phyloP scores from a whole-genome alignment of 352 stramenopile species.

The Halophytophthora batemanensis region DNA sequence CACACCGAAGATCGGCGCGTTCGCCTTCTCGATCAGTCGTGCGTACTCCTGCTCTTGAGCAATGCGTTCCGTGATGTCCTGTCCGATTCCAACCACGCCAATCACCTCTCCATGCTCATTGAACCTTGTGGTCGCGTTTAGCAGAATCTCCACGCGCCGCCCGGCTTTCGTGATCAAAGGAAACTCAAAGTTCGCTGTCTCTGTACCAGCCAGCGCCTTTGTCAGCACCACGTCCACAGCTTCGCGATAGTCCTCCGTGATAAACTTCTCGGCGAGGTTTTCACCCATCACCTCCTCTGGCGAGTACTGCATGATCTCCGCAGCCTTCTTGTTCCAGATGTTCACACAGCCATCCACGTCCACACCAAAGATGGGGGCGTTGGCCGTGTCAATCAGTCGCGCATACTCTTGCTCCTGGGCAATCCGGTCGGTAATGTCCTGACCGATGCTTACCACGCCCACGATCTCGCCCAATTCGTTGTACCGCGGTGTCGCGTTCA shows the following conservation, averaged over 20 bases:
- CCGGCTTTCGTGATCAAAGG: slow-evolving; percentile 80
- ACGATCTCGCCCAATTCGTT: slow-evolving; percentile 75
- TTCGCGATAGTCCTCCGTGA: slow-evolving; percentile 73
- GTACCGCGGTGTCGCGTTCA: slow-evolving; percentile 76
- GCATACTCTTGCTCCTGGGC: slow-evolving; percentile 89
- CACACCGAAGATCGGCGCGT: slow-evolving; percentile 89
- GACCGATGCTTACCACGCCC: slow-evolving; percentile 81
- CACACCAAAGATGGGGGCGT: slow-evolving; percentile 89
- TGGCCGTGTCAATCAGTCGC: slow-evolving; percentile 87
- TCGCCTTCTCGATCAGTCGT: slow-evolving; percentile 87
- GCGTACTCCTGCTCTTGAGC: slow-evolving; percentile 76
- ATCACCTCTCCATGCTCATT: slow-evolving; percentile 81
- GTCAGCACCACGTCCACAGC: slow-evolving; percentile 56
- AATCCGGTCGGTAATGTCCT: slow-evolving; percentile 87
- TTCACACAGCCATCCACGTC: slow-evolving; percentile 78
- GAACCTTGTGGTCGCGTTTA: slow-evolving; percentile 84
- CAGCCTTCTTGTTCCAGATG: slow-evolving; percentile 92
- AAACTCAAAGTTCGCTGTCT: slow-evolving; percentile 87
- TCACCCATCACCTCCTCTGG: slow-evolving; percentile 87
- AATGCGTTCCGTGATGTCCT: slow-evolving; percentile 81
- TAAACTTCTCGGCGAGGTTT: slow-evolving; percentile 90
- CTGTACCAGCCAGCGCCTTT: slow-evolving; percentile 51
- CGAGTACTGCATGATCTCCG: slow-evolving; percentile 89
- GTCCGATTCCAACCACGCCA: slow-evolving; percentile 86
- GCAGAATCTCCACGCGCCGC: slow-evolving; percentile 74